These are phyloP conservation scores for Zhuliangozyma parablackwelliae DNA, from an alignment of 1,139 yeast genomes.

Conservation along the genomic window DNA sequence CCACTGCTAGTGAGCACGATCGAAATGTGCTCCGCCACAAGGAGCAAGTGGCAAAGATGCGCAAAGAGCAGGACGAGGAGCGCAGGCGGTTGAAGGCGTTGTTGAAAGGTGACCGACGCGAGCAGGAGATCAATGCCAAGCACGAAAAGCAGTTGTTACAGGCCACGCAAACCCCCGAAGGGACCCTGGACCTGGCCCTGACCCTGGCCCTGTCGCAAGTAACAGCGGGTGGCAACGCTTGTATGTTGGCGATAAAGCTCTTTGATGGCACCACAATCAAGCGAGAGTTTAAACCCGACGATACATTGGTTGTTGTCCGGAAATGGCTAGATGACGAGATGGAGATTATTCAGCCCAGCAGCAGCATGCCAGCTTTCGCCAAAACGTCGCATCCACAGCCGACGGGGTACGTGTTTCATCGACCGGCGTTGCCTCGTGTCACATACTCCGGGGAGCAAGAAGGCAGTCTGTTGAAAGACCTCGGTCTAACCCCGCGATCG, in stretches of 20 bases:
- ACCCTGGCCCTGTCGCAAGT: background rate
- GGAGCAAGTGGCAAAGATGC: slow-evolving; percentile 33
- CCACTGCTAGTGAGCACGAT: slow-evolving; percentile 3
- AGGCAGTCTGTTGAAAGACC: slow-evolving; percentile 36
- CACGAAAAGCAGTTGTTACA: slow-evolving; percentile 12
- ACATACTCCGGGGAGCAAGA: slow-evolving; percentile 52
- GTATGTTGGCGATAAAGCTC: slow-evolving; percentile 47
- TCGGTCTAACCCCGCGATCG: slow-evolving; percentile 61
- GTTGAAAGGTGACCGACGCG: slow-evolving; percentile 48
- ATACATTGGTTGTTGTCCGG: slow-evolving; percentile 53
- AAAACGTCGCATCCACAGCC: slow-evolving; percentile 29
- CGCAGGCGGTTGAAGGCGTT: slow-evolving; percentile 50
- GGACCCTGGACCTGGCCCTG: background rate
- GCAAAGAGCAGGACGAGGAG: slow-evolving; percentile 41
- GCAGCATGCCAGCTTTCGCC: slow-evolving; percentile 36
- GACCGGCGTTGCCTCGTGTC: slow-evolving; percentile 33
- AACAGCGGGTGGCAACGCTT: slow-evolving; percentile 12
- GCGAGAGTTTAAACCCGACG: slow-evolving; percentile 36
- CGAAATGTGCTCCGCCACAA: slow-evolving; percentile 24
- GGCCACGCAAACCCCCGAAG: background rate
- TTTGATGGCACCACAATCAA: slow-evolving; percentile 52
- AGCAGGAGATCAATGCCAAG: slow-evolving; percentile 45
- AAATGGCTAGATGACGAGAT: slow-evolving; percentile 55
- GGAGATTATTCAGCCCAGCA: slow-evolving; percentile 21
- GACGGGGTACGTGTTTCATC: slow-evolving; percentile 33